Evolutionary conservation across 2,329 filamentous ascomycete genomes (phyloP).

Genomic region (Aspergillus alliaceus): DNA sequence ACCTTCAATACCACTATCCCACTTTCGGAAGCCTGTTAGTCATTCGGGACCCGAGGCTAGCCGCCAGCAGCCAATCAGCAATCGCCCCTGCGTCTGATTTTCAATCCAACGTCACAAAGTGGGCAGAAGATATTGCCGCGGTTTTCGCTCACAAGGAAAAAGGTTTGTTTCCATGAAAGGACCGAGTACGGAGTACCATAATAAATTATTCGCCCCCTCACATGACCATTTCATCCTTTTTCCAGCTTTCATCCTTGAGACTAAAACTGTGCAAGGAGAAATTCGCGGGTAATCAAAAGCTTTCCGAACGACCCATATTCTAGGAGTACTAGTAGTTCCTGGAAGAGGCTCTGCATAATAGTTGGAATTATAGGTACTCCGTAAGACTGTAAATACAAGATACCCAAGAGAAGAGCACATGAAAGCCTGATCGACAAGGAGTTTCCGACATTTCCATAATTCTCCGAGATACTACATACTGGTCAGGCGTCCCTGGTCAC

Average conservation of each 20-base stretch:
- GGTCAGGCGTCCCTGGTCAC: conserved; percentile 2
- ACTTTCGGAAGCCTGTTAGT: conserved; percentile 13
- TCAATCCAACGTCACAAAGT: conserved; percentile 22
- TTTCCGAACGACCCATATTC: not conserved
- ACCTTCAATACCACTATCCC: conserved; percentile 3
- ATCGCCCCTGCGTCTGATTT: conserved; percentile 10
- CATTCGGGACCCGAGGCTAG: conserved; percentile 18
- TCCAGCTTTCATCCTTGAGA: not conserved
- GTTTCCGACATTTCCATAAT: not conserved
- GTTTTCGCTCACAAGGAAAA: conserved; percentile 14
- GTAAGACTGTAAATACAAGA: too few species aligned
- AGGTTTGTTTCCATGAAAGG: too few species aligned
- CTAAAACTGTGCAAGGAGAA: not conserved
- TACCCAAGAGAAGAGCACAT: not conserved
- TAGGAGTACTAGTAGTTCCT: not conserved
- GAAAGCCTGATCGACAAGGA: conserved; percentile 2
- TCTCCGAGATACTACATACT: not conserved
- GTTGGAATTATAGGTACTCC: too few species aligned
- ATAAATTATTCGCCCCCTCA: not conserved
- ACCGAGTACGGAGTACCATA: too few species aligned
- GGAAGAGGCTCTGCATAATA: not conserved
- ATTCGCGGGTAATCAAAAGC: too few species aligned
- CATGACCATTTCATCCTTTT: not conserved
- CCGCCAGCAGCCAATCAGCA: conserved; percentile 27
- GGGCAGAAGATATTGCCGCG: conserved; percentile 36